phyloP scores from a whole-genome alignment of 495 filamentous ascomycete genomes.

The Cetradonia linearis region DNA sequence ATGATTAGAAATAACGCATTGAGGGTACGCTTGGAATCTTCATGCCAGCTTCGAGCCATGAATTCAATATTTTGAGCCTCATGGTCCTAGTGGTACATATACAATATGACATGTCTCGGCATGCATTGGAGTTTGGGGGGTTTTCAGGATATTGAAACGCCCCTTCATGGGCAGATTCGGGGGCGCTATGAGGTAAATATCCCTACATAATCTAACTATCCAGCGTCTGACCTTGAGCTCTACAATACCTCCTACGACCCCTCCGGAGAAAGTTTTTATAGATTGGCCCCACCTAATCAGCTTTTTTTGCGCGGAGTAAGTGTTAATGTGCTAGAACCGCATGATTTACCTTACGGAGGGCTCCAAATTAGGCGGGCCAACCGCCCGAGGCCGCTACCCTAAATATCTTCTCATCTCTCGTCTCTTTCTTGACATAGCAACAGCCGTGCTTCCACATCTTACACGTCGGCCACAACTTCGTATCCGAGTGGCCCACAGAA shows the following conservation, averaged over 20 bases:
- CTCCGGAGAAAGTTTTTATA: too few species aligned
- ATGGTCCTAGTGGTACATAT: background rate
- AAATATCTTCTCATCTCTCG: background rate
- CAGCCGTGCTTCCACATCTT: conserved; percentile 29
- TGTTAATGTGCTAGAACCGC: too few species aligned
- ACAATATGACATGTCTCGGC: background rate
- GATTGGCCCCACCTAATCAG: too few species aligned
- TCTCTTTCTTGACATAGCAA: background rate
- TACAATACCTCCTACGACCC: too few species aligned
- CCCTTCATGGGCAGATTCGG: too few species aligned
- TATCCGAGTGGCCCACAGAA: conserved; percentile 26
- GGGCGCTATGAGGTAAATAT: too few species aligned
- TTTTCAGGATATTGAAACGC: too few species aligned
- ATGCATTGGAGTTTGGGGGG: background rate
- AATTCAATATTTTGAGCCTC: background rate
- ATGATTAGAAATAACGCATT: background rate
- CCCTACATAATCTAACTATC: too few species aligned
- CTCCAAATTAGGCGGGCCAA: background rate
- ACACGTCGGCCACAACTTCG: conserved; percentile 30
- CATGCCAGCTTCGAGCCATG: background rate
- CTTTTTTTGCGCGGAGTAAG: too few species aligned
- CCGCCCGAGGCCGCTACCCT: background rate
- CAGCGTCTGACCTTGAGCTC: too few species aligned
- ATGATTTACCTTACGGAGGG: too few species aligned
- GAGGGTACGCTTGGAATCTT: background rate